Base-by-base conservation (phyloP, 257 asterid species). In the Lycium barbarum region DNA sequence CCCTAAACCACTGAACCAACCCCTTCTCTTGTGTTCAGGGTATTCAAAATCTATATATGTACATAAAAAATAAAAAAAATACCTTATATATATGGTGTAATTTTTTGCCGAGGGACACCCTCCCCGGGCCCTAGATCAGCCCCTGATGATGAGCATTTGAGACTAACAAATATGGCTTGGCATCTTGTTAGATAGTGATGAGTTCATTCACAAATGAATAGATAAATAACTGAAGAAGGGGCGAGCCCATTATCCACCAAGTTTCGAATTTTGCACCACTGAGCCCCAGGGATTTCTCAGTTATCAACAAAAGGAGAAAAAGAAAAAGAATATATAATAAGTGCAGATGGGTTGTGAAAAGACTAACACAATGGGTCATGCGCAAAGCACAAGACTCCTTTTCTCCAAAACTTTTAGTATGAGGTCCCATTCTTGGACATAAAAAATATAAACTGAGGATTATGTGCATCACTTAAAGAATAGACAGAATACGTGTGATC, bases 171-270 rank as follows among this genome's bases (percentile, higher is more conserved):
- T 26, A 7, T 7, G 35, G 26, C 67, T 7, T n/a, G 33, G 33
- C 35, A 8, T 61, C 67, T 20, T 61, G 33, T n/a, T 61, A 61
- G 66, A 18, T 18, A 59, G 66, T 59, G 82, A 26, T 78, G 65
- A 33, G 45, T 78, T 78, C 26, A 74, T 49, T 74, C 36, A 74
- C 81, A 74, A 47, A 49, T 22, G 81, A 74, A 35, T 22, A 51
- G 73, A 66, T n/a, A 59, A 18, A 59, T 59, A 59, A 59, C 33
- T 59, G 66, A n/a, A 59, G 33, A 58, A 8, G 11, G 62, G 18
- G n/a, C 7, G 20, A 55, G 62, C 20, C 62, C 62, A 55, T 55
- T 55, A 55, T 55, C 62, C 62, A 55, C 20, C 62, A 55, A 55
- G 20, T 55, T 55, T 55, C 8, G 6, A 13, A 14, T 67, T 67